Base-by-base conservation (phyloP, 1,284 basidiomycete species). In the Apiotrichum domesticum region DNA sequence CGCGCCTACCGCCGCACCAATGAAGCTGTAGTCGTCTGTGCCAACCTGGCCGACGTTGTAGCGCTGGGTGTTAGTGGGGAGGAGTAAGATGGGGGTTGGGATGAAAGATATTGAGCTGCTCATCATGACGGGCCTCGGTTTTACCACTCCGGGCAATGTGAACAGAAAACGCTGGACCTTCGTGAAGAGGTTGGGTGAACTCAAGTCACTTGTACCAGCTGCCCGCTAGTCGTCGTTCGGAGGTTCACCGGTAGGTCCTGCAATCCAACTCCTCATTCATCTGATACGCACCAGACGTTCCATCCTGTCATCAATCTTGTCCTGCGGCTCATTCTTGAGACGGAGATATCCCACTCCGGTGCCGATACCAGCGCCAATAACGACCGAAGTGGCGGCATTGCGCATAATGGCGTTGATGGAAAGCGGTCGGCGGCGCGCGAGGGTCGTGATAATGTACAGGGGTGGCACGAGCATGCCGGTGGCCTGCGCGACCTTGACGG, bases 1-100 rank as follows among this genome's bases (percentile, higher is more conserved):
- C 6, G 63, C 69, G 8, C 67, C 66, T 7, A 77, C 64, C 2
- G 65, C 60, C 21, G 71, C 68, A 21, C 73, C 72, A 39, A 77
- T 77, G 33, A 75, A 50, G 0, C 72, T 72, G 46, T 71, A 77
- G 58, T 77, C 75, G 55, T 77, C 74, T 9, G 66, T 61, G 35
- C 67, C 64, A 7, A 74, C 57, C 56, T 75, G 73, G 11, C 57
- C 52, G 0, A 48, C 48, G 62, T 71, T 72, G 56, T 63, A 49
- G 29, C 55, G 51, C 73, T 73, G 55, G 0, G 14, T 37, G 51
- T 58, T 9, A 53, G 54, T n/a, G 15, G 10, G 10, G 34, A 11
- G 40, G 21, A 21, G 21, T 15, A 35, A 45, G 21, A 21, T 21
- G 21, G 21, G 21, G 21, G 21, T 21, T 21, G 21, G 21, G 21